Base-by-base conservation (phyloP, 768 basidiomycete genomes). In the Sporobolomyces pararoseus region DNA sequence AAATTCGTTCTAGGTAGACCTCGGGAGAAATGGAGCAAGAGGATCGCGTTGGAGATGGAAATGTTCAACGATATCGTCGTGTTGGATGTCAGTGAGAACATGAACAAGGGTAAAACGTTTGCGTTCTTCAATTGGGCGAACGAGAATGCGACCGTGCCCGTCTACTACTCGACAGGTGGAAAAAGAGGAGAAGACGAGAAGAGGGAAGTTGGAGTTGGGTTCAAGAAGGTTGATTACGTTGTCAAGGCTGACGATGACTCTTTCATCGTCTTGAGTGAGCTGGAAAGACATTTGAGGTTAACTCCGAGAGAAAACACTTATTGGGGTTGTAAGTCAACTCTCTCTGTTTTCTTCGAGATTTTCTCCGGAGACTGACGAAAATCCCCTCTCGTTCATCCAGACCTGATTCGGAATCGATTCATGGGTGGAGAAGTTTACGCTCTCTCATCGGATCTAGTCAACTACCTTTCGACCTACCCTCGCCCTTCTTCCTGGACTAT, bases 361-460 rank as follows among this genome's bases (percentile, higher is more conserved):
- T n/a, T 42, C 35, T 19, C 23, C 3, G 35, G 32, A 32, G 19
- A 14, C 54, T 70, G 55, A 64, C 53, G 32, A 5, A 34, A 9
- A 23, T 27, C n/a, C n/a, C n/a, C 31, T 23, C 0, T 51, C 50
- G 50, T 12, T n/a, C 25, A 19, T 21, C 1, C 66, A 79, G 78
- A 79, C 65, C 86, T 95, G 42, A 88, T 96, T 49, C 92, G 91
- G 72, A 89, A 93, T 76, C 82, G 86, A 29, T 97, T 96, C 80
- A 96, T 98, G 94, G 94, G 86, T 4, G 94, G 94, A 23, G 93
- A 98, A 79, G 80, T 92, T 67, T 98, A 97, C 79, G 91, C 87
- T 9, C 82, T 98, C 37, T 91, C 89, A 57, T 90, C 88, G 85
- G 88, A 88, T 76, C 83, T 98, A 68, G 90, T 92, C 37, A 84